These are phyloP conservation scores for Backusella circina DNA, from an alignment of 192 early-diverging fungal genomes.

Conservation along the genomic window DNA sequence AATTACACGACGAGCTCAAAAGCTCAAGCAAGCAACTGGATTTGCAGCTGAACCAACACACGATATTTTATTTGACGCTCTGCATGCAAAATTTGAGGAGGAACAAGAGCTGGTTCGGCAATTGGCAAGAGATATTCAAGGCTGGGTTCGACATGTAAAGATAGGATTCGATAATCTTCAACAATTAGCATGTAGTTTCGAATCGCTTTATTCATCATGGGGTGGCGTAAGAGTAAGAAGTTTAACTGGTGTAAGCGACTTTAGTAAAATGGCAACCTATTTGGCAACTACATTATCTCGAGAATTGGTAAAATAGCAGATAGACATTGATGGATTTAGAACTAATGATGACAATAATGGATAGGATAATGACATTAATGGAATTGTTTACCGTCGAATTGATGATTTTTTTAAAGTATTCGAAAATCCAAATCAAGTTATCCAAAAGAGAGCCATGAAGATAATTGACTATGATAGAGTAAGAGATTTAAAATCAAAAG, in stretches of 20 bases:
- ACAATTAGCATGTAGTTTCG: background rate
- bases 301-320: conserved; percentile 24
- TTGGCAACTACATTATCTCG: conserved; percentile 33
- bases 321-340: background rate
- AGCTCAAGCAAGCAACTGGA: conserved; percentile 63
- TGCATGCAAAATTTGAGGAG: conserved; percentile 10
- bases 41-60: conserved; percentile 29
- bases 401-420: conserved; percentile 49
- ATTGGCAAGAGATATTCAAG: conserved; percentile 10
- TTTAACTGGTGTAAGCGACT: conserved; percentile 23
- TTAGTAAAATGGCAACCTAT: conserved; percentile 26
- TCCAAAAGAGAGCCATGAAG: conserved; percentile 73
- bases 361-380: conserved; percentile 17
- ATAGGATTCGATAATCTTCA: conserved; percentile 1
- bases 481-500: conserved; percentile 53
- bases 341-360: background rate
- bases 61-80: conserved; percentile 9
- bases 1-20: conserved; percentile 56
- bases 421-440: conserved; percentile 62
- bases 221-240: conserved; percentile 14
- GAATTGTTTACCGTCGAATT: conserved; percentile 21
- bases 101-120: conserved; percentile 15
- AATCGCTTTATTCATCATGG: conserved; percentile 38
- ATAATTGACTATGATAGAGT: conserved; percentile 74
- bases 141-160: conserved; percentile 16